Evolutionary conservation across 176 grass and related monocot species (phyloP).

Genomic region (Pontederia crassipes): DNA sequence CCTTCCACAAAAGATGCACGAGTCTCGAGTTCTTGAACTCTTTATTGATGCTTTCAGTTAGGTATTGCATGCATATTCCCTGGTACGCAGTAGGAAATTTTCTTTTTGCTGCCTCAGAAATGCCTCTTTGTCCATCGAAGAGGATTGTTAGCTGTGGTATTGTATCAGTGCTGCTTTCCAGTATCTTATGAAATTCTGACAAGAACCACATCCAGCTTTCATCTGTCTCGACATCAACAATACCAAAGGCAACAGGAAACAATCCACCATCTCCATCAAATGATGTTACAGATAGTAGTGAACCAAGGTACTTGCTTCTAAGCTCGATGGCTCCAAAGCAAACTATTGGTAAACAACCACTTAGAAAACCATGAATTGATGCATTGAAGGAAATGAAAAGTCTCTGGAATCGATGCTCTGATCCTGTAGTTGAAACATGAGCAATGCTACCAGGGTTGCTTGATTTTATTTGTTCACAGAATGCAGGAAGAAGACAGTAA

Average conservation of each 20-base stretch:
- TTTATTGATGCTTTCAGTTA: slow-evolving; percentile 18
- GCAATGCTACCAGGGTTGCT: slow-evolving; percentile 23
- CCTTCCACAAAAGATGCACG: slow-evolving; percentile 26
- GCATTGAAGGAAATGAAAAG: slow-evolving; percentile 23
- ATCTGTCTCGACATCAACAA: slow-evolving; percentile 16
- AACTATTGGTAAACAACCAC: slow-evolving; percentile 23
- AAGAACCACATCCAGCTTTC: slow-evolving; percentile 28
- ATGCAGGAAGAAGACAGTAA: slow-evolving; percentile 24
- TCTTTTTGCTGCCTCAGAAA: slow-evolving; percentile 19
- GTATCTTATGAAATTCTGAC: slow-evolving; percentile 22
- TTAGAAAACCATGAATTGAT: slow-evolving; percentile 23
- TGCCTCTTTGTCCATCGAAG: slow-evolving; percentile 13
- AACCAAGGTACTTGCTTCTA: slow-evolving; percentile 22
- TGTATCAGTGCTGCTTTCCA: slow-evolving; percentile 11
- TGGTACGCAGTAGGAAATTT: slow-evolving; percentile 24
- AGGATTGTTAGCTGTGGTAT: slow-evolving; percentile 18
- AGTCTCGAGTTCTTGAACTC: slow-evolving; percentile 26
- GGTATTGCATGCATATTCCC: slow-evolving; percentile 21
- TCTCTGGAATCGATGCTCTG: slow-evolving; percentile 22
- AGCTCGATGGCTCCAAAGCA: slow-evolving; percentile 21
- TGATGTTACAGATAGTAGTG: slow-evolving; percentile 21
- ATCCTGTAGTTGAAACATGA: slow-evolving; percentile 19
- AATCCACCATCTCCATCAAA: slow-evolving; percentile 22
- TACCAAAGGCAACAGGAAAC: slow-evolving; percentile 24
- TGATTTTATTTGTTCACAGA: slow-evolving; percentile 24